Evolutionary conservation across 2,329 filamentous ascomycete genomes (phyloP), one percentile per base, ranked within the genome.

Genomic region (Nectriaceae sp.): DNA sequence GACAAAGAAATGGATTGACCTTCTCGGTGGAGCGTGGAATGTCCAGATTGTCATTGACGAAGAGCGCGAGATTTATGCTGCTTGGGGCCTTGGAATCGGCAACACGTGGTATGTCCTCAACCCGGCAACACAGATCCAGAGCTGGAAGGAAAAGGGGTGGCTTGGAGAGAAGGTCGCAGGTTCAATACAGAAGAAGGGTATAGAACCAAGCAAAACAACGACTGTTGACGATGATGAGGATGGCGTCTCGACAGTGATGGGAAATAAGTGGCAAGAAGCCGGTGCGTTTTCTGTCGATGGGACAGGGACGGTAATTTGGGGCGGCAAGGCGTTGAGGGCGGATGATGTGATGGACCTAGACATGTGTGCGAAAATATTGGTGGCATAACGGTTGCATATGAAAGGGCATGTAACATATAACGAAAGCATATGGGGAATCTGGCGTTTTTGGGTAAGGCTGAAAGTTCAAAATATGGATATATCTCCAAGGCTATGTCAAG

Each of bases 311-410:
- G 72, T 81, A 2, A 67, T 78, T 8, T 82, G 74, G 75, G 76
- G 74, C 3, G 71, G 71, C 4, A 79, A 78, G 60, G 75, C 75
- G 3, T 45, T 65, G 37, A 68, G 73, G 47, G 73, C 73, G 2
- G 77, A 80, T 53, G 77, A 80, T 60, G 61, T 77, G 39, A 72
- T 81, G 72, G 73, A 78, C 51, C 55, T 84, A 66, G 83, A 87
- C 40, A 70, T 70, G 19, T 77, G 71, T 3, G 66, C 65, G 4
- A 69, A 68, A n/a, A 47, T 77, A 20, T 54, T 65, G 52, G 46
- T 57, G 53, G 54, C 64, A 5, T 64, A 50, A 46, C 37, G 40
- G 13, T 40, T 40, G 24, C n/a, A n/a, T n/a, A n/a, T n/a, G n/a
- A n/a, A n/a, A n/a, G n/a, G n/a, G n/a, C n/a, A n/a, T n/a, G n/a